Conservation (phyloP, 768 basidiomycete species). For the Mycena galericulata region DNA sequence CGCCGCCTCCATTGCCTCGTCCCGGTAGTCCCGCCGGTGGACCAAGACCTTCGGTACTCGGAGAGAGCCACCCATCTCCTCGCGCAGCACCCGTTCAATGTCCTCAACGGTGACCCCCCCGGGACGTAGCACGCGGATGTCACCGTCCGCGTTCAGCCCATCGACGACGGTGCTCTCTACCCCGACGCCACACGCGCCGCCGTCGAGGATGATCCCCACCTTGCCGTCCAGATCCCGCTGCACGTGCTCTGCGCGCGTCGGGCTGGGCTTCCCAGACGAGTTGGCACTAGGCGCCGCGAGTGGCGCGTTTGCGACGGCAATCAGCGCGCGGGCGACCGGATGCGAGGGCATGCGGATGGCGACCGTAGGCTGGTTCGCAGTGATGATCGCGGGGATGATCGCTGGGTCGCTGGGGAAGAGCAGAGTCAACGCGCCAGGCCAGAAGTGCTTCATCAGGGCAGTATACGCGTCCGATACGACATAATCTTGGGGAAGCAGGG, state of each 20-base stretch:
- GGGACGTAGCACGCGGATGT: slow-evolving; percentile 86
- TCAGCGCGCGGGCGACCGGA: slow-evolving; percentile 91
- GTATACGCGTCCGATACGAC: slow-evolving; percentile 73
- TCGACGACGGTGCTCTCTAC: slow-evolving; percentile 97
- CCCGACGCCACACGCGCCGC: slow-evolving; percentile 91
- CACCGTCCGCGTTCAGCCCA: slow-evolving; percentile 80
- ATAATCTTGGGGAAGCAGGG: slow-evolving; percentile 78
- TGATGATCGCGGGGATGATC: slow-evolving; percentile 79
- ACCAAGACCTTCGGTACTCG: slow-evolving; percentile 75
- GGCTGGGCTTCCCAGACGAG: slow-evolving; percentile 93
- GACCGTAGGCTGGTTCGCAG: slow-evolving; percentile 83
- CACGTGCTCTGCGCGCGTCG: slow-evolving; percentile 91
- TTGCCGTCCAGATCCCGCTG: slow-evolving; percentile 80
- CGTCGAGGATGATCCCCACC: slow-evolving; percentile 86
- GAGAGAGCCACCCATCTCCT: slow-evolving; percentile 47
- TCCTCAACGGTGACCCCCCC: slow-evolving; percentile 95
- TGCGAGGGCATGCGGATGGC: slow-evolving; percentile 96
- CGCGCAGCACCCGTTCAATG: slow-evolving; percentile 69
- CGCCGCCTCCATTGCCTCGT: slow-evolving; percentile 74
- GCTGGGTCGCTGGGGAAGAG: slow-evolving; percentile 82
- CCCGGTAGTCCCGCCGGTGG: slow-evolving; percentile 81
- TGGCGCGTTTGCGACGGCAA: slow-evolving; percentile 77
- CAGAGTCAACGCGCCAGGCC: slow-evolving; percentile 95
- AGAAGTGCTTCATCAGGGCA: slow-evolving; percentile 84
- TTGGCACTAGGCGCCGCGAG: slow-evolving; percentile 97